These are phyloP conservation scores for Saccharomyces hybrid DNA, from an alignment of 1,139 yeast genomes.

Conservation along the genomic window DNA sequence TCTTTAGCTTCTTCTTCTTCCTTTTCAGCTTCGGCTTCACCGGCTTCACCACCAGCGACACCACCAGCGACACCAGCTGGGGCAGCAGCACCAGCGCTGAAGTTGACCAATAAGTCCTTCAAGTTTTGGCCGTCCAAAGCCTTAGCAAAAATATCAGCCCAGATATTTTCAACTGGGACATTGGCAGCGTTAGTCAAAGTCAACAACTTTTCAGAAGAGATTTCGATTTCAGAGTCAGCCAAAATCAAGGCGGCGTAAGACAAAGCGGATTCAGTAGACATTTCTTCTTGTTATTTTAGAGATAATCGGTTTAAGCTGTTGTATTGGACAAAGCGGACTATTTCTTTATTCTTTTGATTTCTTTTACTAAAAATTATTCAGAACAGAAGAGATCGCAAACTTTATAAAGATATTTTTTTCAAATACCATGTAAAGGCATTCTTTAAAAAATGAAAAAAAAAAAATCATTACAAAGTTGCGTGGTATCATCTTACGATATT, in stretches of 20 bases:
- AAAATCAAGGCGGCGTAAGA: constrained; percentile 85
- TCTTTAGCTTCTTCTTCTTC: constrained; percentile 51
- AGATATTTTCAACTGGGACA: constrained; percentile 60
- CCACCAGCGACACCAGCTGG: constrained; percentile 52
- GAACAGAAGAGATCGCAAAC: background rate
- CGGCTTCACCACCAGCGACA: constrained; percentile 51
- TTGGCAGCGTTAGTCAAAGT: constrained; percentile 64
- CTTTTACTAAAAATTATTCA: background rate
- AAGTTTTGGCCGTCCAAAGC: constrained; percentile 74
- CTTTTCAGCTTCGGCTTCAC: constrained; percentile 48
- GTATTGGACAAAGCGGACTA: constrained; percentile 50
- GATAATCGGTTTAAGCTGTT: constrained; percentile 49
- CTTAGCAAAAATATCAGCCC: constrained; percentile 78
- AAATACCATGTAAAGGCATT: background rate
- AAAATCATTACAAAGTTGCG: constrained; percentile 4
- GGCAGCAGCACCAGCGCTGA: constrained; percentile 66
- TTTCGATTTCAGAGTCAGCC: constrained; percentile 76
- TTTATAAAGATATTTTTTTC: constrained; percentile 1
- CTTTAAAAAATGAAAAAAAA: background rate
- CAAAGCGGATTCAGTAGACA: constrained; percentile 78
- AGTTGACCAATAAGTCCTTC: constrained; percentile 68
- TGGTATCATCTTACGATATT: constrained; percentile 5
- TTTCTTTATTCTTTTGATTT: constrained; percentile 34
- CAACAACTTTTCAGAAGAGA: constrained; percentile 67
- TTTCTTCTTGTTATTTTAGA: constrained; percentile 37